A percentile compares a stretch with the other conserved stretches of the same genome.
These are phyloP conservation scores for Lasiodiplodia sp. DNA, from an alignment of 2,329 filamentous ascomycete species.

Conservation along the genomic window DNA sequence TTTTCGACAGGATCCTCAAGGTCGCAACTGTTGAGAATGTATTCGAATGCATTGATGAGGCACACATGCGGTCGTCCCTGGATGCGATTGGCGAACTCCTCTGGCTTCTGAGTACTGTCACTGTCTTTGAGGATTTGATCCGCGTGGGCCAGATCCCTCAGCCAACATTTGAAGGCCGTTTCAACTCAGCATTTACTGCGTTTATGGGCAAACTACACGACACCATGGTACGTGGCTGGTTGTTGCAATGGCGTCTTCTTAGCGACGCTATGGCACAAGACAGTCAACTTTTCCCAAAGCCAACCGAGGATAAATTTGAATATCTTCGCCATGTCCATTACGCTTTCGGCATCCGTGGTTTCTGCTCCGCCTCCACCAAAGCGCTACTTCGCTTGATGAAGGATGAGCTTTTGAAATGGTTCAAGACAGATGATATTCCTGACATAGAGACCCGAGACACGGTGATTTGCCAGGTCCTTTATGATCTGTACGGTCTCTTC, in stretches of 20 bases:
- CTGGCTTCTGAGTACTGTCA: conserved; percentile 78
- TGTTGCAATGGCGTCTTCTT: conserved; percentile 80
- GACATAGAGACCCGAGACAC: conserved; percentile 72
- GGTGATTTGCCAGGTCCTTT: conserved; percentile 75
- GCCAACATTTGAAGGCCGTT: conserved; percentile 63
- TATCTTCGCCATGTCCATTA: conserved; percentile 84
- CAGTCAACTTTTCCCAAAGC: conserved; percentile 66
- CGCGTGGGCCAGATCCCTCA: conserved; percentile 74
- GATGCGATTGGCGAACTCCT: conserved; percentile 74
- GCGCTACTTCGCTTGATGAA: conserved; percentile 90
- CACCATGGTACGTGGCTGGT: conserved; percentile 88
- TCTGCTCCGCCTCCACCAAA: conserved; percentile 85
- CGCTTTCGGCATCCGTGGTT: conserved; percentile 81
- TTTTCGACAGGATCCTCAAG: conserved; percentile 74
- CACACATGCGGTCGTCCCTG: conserved; percentile 77
- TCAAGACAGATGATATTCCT: conserved; percentile 66
- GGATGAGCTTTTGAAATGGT: conserved; percentile 77
- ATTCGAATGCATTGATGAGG: conserved; percentile 84
- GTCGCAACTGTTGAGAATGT: conserved; percentile 71
- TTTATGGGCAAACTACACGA: conserved; percentile 76
- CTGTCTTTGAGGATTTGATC: conserved; percentile 86
- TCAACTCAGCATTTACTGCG: conserved; percentile 34
- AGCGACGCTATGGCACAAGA: conserved; percentile 77
- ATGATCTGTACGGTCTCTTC: conserved; percentile 49
- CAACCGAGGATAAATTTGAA: conserved; percentile 77